These are phyloP conservation scores for Sarocladium strictum DNA, from an alignment of 2,329 filamentous ascomycete species.

Conservation along the genomic window DNA sequence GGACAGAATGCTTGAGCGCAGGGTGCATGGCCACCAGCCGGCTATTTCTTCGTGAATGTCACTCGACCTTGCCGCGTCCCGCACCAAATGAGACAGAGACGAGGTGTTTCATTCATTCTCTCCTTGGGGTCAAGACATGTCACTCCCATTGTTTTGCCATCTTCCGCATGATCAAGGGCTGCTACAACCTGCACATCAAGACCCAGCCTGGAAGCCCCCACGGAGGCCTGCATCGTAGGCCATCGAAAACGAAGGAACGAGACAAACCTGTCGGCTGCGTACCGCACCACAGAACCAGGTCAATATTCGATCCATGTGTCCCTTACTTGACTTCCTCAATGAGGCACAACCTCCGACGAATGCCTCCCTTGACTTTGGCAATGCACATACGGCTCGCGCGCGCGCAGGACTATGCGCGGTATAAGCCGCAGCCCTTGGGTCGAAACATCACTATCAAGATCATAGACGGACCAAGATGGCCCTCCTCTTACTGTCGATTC, in stretches of 20 bases:
- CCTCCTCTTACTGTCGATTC: too few species aligned
- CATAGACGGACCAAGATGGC: neutral
- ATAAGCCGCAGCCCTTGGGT: neutral
- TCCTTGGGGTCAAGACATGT: neutral
- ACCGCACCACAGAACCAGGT: neutral
- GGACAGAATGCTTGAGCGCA: too few species aligned
- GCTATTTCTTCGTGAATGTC: neutral
- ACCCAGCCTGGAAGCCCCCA: neutral
- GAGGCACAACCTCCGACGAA: neutral
- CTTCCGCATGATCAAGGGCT: neutral
- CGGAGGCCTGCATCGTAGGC: neutral
- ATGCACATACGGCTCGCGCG: too few species aligned
- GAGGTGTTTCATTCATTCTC: neutral
- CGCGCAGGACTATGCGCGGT: neutral
- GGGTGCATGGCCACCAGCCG: neutral
- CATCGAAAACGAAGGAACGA: neutral
- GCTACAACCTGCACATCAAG: neutral
- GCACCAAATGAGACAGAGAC: neutral
- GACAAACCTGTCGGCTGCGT: neutral
- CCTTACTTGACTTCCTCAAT: constrained; percentile 1
- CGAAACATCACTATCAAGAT: neutral
- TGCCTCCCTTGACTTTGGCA: neutral
- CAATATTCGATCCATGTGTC: neutral
- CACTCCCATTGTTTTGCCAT: neutral
- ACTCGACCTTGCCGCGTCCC: too few species aligned